A percentile compares a stretch with the other conserved stretches of the same genome.
Evolutionary conservation across 2,329 filamentous ascomycete species (phyloP).

Genomic region (Trichoderma aggressivum): DNA sequence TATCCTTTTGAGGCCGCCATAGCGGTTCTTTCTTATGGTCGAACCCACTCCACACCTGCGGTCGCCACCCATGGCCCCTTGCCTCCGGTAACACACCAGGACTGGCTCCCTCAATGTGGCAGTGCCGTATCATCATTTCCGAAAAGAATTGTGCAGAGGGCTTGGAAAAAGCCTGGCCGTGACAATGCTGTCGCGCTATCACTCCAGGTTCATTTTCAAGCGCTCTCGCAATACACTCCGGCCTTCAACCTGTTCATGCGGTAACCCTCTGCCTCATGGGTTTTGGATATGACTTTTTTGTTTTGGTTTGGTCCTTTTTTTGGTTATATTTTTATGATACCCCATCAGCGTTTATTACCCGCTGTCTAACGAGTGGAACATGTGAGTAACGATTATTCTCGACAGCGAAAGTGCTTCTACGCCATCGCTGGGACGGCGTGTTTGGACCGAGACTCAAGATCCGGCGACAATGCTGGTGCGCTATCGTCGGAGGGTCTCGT

Average conservation of each 20-base stretch:
- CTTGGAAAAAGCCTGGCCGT: conserved; percentile 25
- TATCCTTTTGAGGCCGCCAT: background rate
- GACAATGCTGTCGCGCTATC: conserved; percentile 58
- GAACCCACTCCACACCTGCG: background rate
- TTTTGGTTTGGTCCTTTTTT: conserved; percentile 13
- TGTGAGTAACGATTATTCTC: conserved; percentile 32
- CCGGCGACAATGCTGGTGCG: conserved; percentile 52
- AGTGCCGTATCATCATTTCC: conserved; percentile 48
- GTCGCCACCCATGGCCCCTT: background rate
- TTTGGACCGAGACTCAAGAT: conserved; percentile 44
- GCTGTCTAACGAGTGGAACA: conserved; percentile 40
- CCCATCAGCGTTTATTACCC: conserved; percentile 45
- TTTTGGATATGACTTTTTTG: conserved; percentile 14
- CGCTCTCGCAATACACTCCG: conserved; percentile 20
- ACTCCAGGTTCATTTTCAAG: background rate
- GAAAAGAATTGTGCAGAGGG: conserved; percentile 19
- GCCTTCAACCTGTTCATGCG: background rate
- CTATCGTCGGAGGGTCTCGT: conserved; percentile 51
- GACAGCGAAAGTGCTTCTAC: conserved; percentile 55
- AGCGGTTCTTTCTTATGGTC: background rate
- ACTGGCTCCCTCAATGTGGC: conserved; percentile 36
- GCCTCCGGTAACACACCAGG: background rate
- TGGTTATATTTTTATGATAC: conserved; percentile 36
- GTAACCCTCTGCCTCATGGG: background rate
- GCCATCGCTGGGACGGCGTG: conserved; percentile 55